A percentile compares a stretch with the other conserved stretches of the same genome.
Conservation (phyloP, 2,329 filamentous ascomycete species). For the Ophiostoma angusticollis region DNA sequence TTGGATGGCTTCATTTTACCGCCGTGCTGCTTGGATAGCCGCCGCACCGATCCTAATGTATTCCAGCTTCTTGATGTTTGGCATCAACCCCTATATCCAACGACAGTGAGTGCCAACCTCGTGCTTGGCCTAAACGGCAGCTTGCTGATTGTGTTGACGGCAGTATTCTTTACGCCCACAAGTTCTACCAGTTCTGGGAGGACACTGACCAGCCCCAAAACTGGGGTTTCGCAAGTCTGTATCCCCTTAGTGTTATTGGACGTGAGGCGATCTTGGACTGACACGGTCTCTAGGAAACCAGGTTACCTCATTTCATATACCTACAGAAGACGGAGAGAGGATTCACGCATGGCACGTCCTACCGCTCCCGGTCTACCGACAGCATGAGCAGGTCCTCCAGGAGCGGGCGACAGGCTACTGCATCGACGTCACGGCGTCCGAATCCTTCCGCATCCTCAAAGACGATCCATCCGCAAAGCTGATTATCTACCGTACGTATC, state of each 20-base stretch:
- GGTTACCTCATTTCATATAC: slow-evolving; percentile 71
- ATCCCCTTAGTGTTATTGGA: too few relatives aligned
- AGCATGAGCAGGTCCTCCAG: slow-evolving; percentile 53
- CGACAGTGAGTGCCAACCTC: slow-evolving; percentile 51
- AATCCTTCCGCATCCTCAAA: slow-evolving; percentile 48
- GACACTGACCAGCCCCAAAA: slow-evolving; percentile 64
- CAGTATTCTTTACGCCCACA: slow-evolving; percentile 75
- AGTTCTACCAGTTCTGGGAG: slow-evolving; percentile 57
- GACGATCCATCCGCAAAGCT: slow-evolving; percentile 51
- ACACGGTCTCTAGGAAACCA: slow-evolving; percentile 52
- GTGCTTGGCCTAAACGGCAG: neutral
- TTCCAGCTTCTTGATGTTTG: slow-evolving; percentile 21
- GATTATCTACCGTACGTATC: slow-evolving; percentile 47
- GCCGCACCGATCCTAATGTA: slow-evolving; percentile 18
- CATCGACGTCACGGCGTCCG: slow-evolving; percentile 40
- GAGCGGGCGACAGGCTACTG: slow-evolving; percentile 36
- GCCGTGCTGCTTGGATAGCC: slow-evolving; percentile 39
- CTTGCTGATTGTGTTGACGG: neutral
- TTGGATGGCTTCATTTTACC: slow-evolving; percentile 8
- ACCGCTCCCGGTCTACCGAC: slow-evolving; percentile 61
- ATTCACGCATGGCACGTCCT: slow-evolving; percentile 88
- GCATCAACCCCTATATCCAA: slow-evolving; percentile 61
- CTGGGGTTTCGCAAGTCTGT: slow-evolving; percentile 74
- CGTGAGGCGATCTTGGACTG: neutral
- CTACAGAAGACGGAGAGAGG: slow-evolving; percentile 60